Evolutionary conservation across 805 yeast species (phyloP), one percentile per base, ranked within the genome.

Genomic region (Saccharomyces kudriavzevii): DNA sequence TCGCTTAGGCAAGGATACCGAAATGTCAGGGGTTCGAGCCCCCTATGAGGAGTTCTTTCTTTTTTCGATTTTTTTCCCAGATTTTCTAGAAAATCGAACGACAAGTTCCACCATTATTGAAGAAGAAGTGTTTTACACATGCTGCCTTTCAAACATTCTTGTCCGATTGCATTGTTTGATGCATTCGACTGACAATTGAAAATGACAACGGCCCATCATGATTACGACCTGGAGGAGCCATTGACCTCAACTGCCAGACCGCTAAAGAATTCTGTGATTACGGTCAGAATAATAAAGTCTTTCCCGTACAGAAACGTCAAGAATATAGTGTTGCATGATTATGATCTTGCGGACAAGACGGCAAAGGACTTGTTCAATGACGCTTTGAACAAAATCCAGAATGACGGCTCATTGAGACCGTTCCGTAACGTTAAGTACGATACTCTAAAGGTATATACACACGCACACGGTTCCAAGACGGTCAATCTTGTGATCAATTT

Each of bases 401-500:
- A 85, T 4, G 77, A 81, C 13, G 89, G 94, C 5, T 82, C 81
- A 0, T 80, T 84, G 55, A 77, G 97, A 63, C 96, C 98, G 1
- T 91, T 83, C 69, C 77, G 97, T 64, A 87, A 78, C 56, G 87
- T 88, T 9, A 74, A 71, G 0, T 87, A 82, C 58, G 87, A 92
- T 65, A 76, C 91, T 0, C 68, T 92, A 53, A 94, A 94, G 69
- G 78, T 94, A 5, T 94, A 94, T 71, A 87, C 96, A 28, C 90
- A 89, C 66, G 98, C 99, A 0, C 98, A 92, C 69, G 94, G 95
- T 11, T 80, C 96, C 29, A 94, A 94, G 71, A 88, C 97, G 1
- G 86, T 90, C 82, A 90, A 94, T 65, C 76, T 94, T 59, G 94
- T 90, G 48, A 87, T 94, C 57, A 94, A 94, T 67, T 79, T 94